These are phyloP conservation scores for Cryptococcus sp. DNA, from an alignment of 1,284 basidiomycete species.

Conservation along the genomic window DNA sequence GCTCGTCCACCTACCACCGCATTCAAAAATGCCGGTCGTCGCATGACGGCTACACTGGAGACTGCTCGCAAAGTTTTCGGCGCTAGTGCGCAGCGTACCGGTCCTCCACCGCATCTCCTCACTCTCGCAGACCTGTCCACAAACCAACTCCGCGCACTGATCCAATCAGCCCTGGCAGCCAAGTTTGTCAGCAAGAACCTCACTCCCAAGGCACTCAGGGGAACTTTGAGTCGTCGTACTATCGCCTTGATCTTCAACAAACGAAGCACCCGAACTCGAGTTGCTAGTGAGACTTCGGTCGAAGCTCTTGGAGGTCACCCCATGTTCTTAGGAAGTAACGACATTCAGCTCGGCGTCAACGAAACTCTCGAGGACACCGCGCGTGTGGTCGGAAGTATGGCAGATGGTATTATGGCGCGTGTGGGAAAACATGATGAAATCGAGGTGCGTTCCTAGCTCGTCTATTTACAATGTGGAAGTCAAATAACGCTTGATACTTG, in stretches of 20 bases:
- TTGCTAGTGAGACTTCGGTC: conserved; percentile 81
- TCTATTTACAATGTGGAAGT: not conserved
- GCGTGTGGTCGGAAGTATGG: conserved; percentile 85
- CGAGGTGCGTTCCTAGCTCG: conserved; percentile 62
- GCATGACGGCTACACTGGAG: not conserved
- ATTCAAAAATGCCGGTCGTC: not conserved
- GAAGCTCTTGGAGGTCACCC: conserved; percentile 80
- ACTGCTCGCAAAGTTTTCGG: not conserved
- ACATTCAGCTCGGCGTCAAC: conserved; percentile 97
- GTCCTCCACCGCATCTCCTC: conserved; percentile 39
- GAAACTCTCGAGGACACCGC: conserved; percentile 84
- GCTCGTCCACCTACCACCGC: too few relatives aligned
- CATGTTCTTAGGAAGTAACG: conserved; percentile 84
- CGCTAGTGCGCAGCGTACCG: not conserved
- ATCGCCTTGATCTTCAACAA: conserved; percentile 91
- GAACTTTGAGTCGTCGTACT: conserved; percentile 70
- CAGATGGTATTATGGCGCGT: conserved; percentile 94
- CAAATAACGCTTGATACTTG: not conserved
- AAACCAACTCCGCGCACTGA: conserved; percentile 37
- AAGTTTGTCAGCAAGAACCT: conserved; percentile 40
- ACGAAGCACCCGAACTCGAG: conserved; percentile 86
- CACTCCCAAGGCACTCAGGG: conserved; percentile 6
- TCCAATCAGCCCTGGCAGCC: conserved; percentile 38
- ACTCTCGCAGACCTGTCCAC: conserved; percentile 49
- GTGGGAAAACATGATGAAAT: conserved; percentile 90